Evolutionary conservation across 805 yeast genomes (phyloP), one percentile per base, ranked within the genome.

Genomic region (Peterozyma xylosa): DNA sequence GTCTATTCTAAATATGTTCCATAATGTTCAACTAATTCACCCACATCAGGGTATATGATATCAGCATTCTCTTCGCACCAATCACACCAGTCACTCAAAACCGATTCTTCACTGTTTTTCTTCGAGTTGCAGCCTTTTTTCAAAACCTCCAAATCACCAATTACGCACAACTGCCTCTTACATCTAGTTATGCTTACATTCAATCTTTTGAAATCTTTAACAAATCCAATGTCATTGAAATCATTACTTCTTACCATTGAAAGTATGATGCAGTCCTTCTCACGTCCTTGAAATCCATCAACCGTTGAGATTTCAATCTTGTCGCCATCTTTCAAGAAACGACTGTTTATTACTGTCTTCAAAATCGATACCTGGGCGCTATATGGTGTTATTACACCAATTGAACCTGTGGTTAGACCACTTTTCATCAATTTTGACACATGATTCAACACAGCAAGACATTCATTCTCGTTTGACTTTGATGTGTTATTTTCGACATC

Each of bases 211-310:
- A 75, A 72, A 52, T 91, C 97, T 18, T 72, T 70, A 43, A 93
- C 64, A 56, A 91, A 93, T 9, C 98, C 98, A 39, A 90, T 82
- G 42, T 82, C 86, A 32, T 71, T 60, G 2, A 63, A 53, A 16
- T 74, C 81, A 58, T 91, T 91, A 35, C 93, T 82, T 50, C 99
- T 70, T 2, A 91, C 97, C 43, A 91, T 60, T 2, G 93, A 74
- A 11, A 93, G 64, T 1, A 91, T 71, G 6, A 91, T 88, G 0
- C 80, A 82, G 53, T 90, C 95, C 59, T 91, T 93, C 57, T 91
- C 99, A 48, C 97, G 69, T 1, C 99, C 99, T 66, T 91, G 99
- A 55, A 91, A 93, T 1, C 97, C 97, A 64, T 91, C 99, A 4
- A 91, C 91, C 0, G 97, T 87, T 4, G 95, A 78, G 0, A 90